Conservation (phyloP, 1,284 basidiomycete genomes). For the Cystobasidiaceae sp. region DNA sequence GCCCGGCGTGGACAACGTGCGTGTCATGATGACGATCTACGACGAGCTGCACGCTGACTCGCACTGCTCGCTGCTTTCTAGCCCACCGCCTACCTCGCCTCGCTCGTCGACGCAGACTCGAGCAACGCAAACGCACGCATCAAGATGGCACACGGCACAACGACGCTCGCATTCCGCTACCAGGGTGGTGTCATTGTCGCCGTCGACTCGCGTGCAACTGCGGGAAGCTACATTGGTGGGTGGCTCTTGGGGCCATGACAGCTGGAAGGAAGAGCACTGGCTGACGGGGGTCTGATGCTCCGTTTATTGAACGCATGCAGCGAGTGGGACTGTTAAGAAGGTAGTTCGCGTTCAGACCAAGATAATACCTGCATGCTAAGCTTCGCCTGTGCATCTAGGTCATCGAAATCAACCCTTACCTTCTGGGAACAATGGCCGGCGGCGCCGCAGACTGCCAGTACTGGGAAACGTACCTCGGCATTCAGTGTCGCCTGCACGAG, state of each 20-base stretch:
- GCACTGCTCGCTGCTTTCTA: neutral
- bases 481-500: conserved; percentile 95
- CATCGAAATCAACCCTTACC: conserved; percentile 98
- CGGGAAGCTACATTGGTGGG: conserved; percentile 91
- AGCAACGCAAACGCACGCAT: conserved; percentile 53
- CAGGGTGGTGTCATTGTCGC: conserved; percentile 95
- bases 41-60: neutral
- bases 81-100: conserved; percentile 27
- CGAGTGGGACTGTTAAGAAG: conserved; percentile 93
- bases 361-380: neutral
- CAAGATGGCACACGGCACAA: conserved; percentile 98
- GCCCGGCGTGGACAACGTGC: conserved; percentile 26
- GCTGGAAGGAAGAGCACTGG: neutral
- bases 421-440: conserved; percentile 59
- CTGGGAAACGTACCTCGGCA: conserved; percentile 98
- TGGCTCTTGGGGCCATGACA: conserved; percentile 26
- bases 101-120: conserved; percentile 24
- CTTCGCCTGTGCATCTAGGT: conserved; percentile 50
- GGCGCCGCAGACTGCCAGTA: conserved; percentile 78
- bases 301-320: conserved; percentile 49
- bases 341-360: neutral
- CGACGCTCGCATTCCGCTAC: conserved; percentile 95
- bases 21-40: neutral
- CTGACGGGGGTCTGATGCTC: neutral
- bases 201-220: conserved; percentile 95